Percentiles rank a stretch among this genome's conserved stretches.
Evolutionary conservation across 208 protist genomes (phyloP).

Genomic region (Acanthamoeba healyi): DNA sequence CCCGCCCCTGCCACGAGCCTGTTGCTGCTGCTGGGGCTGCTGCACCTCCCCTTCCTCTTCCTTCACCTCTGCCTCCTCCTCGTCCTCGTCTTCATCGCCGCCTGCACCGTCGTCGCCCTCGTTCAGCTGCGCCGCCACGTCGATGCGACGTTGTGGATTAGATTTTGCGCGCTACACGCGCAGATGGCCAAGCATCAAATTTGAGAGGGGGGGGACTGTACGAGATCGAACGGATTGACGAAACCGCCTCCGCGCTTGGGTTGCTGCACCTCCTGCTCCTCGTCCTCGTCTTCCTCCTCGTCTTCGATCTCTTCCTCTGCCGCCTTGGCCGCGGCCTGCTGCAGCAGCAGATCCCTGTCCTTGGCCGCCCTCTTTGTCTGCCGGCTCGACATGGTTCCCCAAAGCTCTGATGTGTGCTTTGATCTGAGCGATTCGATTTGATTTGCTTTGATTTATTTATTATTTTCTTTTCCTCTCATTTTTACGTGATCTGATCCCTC

Average conservation of each 20-base stretch:
- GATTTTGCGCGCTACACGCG: neutral
- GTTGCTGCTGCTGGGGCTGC: neutral
- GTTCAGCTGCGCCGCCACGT: neutral
- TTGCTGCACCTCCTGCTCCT: neutral
- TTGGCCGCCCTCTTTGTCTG: slow-evolving; percentile 27
- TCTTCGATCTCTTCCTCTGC: neutral
- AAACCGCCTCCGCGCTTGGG: neutral
- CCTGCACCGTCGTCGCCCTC: neutral
- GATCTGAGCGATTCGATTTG: neutral
- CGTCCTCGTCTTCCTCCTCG: slow-evolving; percentile 11
- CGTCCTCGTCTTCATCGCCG: neutral
- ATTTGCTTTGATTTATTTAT: neutral
- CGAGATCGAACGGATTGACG: slow-evolving; percentile 67
- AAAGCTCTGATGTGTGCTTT: neutral
- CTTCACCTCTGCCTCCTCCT: neutral
- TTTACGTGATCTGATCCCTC: neutral
- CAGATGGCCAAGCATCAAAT: neutral
- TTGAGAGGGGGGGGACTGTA: neutral
- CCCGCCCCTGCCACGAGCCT: neutral
- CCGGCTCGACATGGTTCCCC: slow-evolving; percentile 41
- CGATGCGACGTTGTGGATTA: neutral
- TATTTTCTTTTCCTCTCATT: too few relatives aligned
- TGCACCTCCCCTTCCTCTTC: neutral
- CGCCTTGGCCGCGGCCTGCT: neutral
- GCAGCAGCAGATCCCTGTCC: slow-evolving; percentile 17